Evolutionary conservation across 176 grass and related monocot species (phyloP).

Genomic region (Ananas comosus): DNA sequence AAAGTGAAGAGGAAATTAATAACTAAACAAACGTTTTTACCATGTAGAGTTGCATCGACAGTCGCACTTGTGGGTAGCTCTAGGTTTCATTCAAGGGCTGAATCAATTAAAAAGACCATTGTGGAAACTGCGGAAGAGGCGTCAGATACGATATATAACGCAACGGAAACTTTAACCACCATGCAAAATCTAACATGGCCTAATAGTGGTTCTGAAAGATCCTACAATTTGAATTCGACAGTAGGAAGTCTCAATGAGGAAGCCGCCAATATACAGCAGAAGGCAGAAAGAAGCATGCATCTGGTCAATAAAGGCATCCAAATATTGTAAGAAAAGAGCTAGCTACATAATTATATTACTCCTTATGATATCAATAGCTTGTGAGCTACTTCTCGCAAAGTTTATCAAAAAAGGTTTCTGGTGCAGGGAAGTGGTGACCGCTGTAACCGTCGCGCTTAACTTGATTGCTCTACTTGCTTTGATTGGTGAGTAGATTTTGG

Average conservation of each 20-base stretch:
- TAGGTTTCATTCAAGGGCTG: conserved; percentile 60
- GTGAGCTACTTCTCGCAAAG: not conserved
- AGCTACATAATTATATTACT: not conserved
- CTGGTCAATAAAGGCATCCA: conserved; percentile 60
- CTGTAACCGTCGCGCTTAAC: conserved; percentile 44
- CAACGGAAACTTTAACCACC: conserved; percentile 43
- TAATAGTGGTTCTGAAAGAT: conserved; percentile 37
- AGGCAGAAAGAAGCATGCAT: conserved; percentile 55
- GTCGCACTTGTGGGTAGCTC: conserved; percentile 24
- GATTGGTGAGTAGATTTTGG: conserved; percentile 35
- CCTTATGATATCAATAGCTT: not conserved
- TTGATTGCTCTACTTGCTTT: conserved; percentile 31
- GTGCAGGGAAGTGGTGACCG: conserved; percentile 58
- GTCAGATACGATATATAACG: conserved; percentile 52
- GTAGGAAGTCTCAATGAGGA: conserved; percentile 42
- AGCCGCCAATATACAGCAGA: conserved; percentile 50
- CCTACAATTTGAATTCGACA: conserved; percentile 54
- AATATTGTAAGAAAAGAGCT: conserved; percentile 46
- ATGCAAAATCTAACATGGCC: conserved; percentile 48
- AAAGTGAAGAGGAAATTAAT: not conserved
- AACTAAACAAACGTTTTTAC: not conserved
- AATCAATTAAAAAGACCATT: conserved; percentile 53
- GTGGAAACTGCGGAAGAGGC: conserved; percentile 44
- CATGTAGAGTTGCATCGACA: conserved; percentile 55
- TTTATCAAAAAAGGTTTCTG: not conserved